A percentile compares a stretch with the other conserved stretches of the same genome.
These are phyloP conservation scores for Iberis pinnata DNA, from an alignment of 345 rosid genomes.

Conservation along the genomic window DNA sequence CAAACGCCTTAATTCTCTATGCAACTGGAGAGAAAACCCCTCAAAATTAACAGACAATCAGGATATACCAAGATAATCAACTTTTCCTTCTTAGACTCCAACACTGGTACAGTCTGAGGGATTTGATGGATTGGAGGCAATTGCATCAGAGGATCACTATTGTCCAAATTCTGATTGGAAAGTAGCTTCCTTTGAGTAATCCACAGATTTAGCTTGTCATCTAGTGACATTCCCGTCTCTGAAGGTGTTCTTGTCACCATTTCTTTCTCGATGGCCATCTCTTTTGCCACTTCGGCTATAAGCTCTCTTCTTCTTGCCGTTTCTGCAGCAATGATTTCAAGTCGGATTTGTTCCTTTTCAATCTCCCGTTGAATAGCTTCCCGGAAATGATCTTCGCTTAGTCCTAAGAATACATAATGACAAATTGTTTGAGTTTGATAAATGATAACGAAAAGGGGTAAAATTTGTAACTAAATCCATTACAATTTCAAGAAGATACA, in stretches of 20 bases:
- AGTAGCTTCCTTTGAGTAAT: constrained; percentile 17
- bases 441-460: no score
- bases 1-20: no score
- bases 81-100: constrained; percentile 30
- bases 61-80: constrained; percentile 44
- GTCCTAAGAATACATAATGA: no score
- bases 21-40: no score
- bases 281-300: constrained; percentile 40
- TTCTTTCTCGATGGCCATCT: constrained; percentile 42
- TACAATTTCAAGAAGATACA: no score
- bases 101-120: neutral
- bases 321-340: constrained; percentile 37
- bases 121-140: constrained; percentile 1
- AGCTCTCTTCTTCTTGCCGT: constrained; percentile 29
- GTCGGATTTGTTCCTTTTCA: constrained; percentile 40
- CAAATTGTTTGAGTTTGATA: no score
- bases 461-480: no score
- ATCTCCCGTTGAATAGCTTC: constrained; percentile 28
- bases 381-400: neutral
- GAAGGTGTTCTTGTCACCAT: constrained; percentile 19
- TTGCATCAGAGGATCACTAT: constrained; percentile 8
- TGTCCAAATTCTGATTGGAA: neutral
- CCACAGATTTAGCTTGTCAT: constrained; percentile 24
- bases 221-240: constrained; percentile 16
- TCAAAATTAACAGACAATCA: no score